Percentiles rank a stretch among this genome's conserved stretches.
Evolutionary conservation across 208 protist species (phyloP).

Genomic region (Trypanosoma scelopori): DNA sequence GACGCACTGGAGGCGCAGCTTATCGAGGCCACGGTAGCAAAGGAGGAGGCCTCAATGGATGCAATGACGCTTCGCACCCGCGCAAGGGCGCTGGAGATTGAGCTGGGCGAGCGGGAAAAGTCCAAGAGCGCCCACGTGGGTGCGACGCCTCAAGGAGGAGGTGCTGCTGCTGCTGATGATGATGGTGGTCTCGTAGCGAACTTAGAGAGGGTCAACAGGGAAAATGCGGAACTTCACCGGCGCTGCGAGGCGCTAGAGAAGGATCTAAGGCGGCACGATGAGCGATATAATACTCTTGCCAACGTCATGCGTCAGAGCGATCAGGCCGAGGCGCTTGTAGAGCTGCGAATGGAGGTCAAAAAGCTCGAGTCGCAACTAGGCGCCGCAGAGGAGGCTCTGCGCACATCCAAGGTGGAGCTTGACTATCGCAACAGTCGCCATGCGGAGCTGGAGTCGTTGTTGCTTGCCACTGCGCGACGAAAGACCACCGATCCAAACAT

Average conservation of each 20-base stretch:
- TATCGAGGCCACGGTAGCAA: conserved; percentile 5
- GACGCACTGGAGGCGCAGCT: neutral
- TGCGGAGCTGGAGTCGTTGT: conserved; percentile 6
- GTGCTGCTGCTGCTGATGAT: too few relatives aligned
- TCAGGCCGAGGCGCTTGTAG: neutral
- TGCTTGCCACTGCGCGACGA: neutral
- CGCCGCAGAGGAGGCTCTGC: neutral
- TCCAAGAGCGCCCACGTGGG: too few relatives aligned
- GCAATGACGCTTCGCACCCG: conserved; percentile 16
- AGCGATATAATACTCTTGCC: conserved; percentile 7
- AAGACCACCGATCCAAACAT: conserved; percentile 13
- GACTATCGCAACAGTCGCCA: conserved; percentile 5
- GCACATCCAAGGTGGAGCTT: conserved; percentile 2
- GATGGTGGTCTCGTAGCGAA: conserved; percentile 27
- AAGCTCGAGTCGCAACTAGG: conserved; percentile 29
- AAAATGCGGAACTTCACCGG: conserved; percentile 18
- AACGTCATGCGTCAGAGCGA: neutral
- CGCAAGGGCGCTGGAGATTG: conserved; percentile 34
- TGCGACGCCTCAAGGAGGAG: too few relatives aligned
- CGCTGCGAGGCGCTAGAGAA: neutral
- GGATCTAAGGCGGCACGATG: neutral
- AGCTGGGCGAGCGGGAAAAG: conserved; percentile 9
- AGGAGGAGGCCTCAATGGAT: conserved; percentile 17
- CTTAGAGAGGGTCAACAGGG: conserved; percentile 32
- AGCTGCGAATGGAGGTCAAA: conserved; percentile 8